Conservation (phyloP, 139 green algal species). For the Nannochloris sp. region DNA sequence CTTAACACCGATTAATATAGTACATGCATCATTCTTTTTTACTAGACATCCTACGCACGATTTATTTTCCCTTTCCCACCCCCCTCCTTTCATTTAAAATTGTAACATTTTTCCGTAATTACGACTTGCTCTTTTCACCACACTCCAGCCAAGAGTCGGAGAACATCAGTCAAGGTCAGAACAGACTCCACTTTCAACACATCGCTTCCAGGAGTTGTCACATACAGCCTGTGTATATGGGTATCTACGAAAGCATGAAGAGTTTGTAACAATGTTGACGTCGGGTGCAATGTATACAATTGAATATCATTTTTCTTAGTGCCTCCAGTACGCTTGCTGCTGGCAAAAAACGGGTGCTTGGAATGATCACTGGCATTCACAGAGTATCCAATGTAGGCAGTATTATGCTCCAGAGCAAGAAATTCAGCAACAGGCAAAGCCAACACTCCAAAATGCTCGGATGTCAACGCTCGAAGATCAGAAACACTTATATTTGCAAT, state of each 20-base stretch:
- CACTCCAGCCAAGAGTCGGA: conserved; percentile 10
- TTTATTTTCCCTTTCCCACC: too few relatives aligned
- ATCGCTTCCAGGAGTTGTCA: conserved; percentile 5
- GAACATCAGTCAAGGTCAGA: conserved; percentile 30
- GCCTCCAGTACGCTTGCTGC: neutral
- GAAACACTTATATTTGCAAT: conserved; percentile 72
- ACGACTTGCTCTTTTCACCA: too few relatives aligned
- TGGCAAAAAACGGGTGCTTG: conserved; percentile 27
- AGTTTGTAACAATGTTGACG: conserved; percentile 3
- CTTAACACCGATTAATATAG: too few relatives aligned
- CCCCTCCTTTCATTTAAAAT: too few relatives aligned
- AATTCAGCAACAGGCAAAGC: conserved; percentile 78
- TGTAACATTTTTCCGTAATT: too few relatives aligned
- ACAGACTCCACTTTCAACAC: conserved; percentile 3
- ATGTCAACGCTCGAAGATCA: conserved; percentile 62
- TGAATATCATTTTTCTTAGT: conserved; percentile 24
- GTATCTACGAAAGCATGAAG: conserved; percentile 9
- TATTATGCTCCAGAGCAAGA: conserved; percentile 62
- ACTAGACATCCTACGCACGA: too few relatives aligned
- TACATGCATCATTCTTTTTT: too few relatives aligned
- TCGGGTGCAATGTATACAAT: conserved; percentile 7
- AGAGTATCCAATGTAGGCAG: conserved; percentile 52
- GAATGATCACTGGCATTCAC: conserved; percentile 1
- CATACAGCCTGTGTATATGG: conserved; percentile 31
- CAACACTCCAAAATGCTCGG: conserved; percentile 63